Percentiles rank a stretch among this genome's conserved stretches.
These are phyloP conservation scores for Kwoniella mangroviensis DNA, from an alignment of 768 basidiomycete species.

Conservation along the genomic window DNA sequence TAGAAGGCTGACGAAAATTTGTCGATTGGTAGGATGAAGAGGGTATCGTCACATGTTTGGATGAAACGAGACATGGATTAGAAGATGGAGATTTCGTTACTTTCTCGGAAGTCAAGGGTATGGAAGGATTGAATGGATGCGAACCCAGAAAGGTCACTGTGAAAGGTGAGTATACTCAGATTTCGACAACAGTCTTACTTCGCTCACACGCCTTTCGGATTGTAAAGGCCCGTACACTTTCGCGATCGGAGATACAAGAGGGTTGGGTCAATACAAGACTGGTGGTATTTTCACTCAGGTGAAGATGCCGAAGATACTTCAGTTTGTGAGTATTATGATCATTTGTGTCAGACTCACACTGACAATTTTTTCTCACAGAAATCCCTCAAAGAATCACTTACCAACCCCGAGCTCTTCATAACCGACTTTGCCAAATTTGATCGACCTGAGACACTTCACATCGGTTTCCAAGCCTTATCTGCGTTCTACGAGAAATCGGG, in stretches of 20 bases:
- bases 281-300: slow-evolving; percentile 98
- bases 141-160: slow-evolving; percentile 89
- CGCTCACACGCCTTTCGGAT: slow-evolving; percentile 1
- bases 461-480: slow-evolving; percentile 91
- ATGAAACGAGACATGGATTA: slow-evolving; percentile 96
- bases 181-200: not conserved
- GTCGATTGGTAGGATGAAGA: slow-evolving; percentile 69
- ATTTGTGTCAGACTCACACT: not conserved
- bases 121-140: slow-evolving; percentile 86
- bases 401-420: slow-evolving; percentile 82
- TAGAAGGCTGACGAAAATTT: slow-evolving; percentile 24
- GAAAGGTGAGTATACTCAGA: slow-evolving; percentile 64
- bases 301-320: slow-evolving; percentile 95
- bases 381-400: slow-evolving; percentile 83
- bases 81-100: slow-evolving; percentile 98
- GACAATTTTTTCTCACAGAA: slow-evolving; percentile 66
- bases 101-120: slow-evolving; percentile 93
- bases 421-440: slow-evolving; percentile 98
- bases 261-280: slow-evolving; percentile 73
- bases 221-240: slow-evolving; percentile 85
- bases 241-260: slow-evolving; percentile 86
- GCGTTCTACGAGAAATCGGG: slow-evolving; percentile 69
- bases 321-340: slow-evolving; percentile 71
- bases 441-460: slow-evolving; percentile 84
- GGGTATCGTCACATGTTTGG: slow-evolving; percentile 92